Evolutionary conservation across 148 eudicot genomes (phyloP).

Genomic region (Chenopodium berlandieri): DNA sequence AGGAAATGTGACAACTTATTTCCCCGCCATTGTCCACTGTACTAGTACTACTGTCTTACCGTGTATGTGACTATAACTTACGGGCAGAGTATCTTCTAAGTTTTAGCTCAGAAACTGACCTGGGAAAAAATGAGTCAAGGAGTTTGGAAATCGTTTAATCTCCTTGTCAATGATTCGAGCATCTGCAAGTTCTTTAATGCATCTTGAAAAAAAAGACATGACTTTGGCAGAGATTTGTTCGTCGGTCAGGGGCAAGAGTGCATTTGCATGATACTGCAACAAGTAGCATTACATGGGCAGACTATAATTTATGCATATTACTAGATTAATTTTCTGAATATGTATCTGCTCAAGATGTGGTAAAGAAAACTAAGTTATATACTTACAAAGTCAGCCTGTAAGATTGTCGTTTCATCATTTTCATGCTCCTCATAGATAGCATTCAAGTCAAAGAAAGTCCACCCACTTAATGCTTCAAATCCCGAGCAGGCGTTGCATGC

Average conservation of each 20-base stretch:
- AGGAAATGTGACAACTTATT: too few species aligned
- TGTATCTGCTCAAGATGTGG: not conserved
- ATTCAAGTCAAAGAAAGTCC: constrained; percentile 71
- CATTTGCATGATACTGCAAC: constrained; percentile 62
- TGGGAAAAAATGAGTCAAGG: constrained; percentile 64
- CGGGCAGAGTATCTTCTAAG: not conserved
- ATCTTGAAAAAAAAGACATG: constrained; percentile 49
- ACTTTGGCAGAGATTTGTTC: constrained; percentile 52
- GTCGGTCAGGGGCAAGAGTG: constrained; percentile 61
- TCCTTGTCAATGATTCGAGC: constrained; percentile 49
- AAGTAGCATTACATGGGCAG: not conserved
- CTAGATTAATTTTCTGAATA: not conserved
- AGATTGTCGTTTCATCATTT: constrained; percentile 41
- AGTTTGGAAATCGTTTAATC: constrained; percentile 58
- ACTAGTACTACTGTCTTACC: too few species aligned
- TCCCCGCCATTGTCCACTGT: too few species aligned
- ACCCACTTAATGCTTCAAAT: constrained; percentile 46
- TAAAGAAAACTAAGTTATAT: not conserved
- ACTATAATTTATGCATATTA: too few species aligned
- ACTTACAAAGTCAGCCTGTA: constrained; percentile 74
- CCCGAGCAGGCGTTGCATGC: constrained; percentile 66
- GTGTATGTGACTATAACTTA: too few species aligned
- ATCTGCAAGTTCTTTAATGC: constrained; percentile 48
- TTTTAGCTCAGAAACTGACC: constrained; percentile 28
- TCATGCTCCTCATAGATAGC: constrained; percentile 53